phyloP scores from a whole-genome alignment of 2,329 filamentous ascomycete species.

The Monilinia polystroma region DNA sequence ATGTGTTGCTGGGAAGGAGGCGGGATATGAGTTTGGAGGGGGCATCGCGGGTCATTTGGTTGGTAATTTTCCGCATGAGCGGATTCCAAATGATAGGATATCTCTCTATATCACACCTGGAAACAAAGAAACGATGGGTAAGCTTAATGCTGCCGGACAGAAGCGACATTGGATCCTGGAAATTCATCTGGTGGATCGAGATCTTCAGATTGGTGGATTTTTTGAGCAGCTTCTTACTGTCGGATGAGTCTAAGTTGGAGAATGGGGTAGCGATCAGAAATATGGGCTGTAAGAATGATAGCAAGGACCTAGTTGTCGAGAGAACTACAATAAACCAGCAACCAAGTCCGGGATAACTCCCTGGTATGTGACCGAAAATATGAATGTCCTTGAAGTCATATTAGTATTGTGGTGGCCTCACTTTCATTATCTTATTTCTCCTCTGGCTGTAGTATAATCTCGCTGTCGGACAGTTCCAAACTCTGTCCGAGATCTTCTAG shows the following conservation, averaged over 20 bases:
- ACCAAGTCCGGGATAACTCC: background rate
- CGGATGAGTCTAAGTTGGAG: background rate
- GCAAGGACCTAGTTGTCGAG: background rate
- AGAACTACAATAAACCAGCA: background rate
- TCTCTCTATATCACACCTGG: background rate
- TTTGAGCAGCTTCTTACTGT: slow-evolving; percentile 37
- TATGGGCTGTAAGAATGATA: background rate
- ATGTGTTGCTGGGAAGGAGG: background rate
- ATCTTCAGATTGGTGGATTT: slow-evolving; percentile 41
- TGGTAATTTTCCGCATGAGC: background rate
- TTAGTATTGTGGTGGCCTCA: background rate
- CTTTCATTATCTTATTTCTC: background rate
- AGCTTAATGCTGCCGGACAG: background rate
- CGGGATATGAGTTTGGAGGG: background rate
- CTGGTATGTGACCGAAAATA: background rate
- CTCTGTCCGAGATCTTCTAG: background rate
- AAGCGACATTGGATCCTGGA: slow-evolving; percentile 46
- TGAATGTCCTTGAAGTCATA: background rate
- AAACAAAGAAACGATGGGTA: background rate
- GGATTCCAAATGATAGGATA: background rate
- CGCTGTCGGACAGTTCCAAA: background rate
- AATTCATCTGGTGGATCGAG: slow-evolving; percentile 44
- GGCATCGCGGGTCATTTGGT: background rate
- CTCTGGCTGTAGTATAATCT: background rate
- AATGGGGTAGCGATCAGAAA: background rate